phyloP scores from a whole-genome alignment of 2,329 filamentous ascomycete genomes.

The Furcasterigmium sp. region DNA sequence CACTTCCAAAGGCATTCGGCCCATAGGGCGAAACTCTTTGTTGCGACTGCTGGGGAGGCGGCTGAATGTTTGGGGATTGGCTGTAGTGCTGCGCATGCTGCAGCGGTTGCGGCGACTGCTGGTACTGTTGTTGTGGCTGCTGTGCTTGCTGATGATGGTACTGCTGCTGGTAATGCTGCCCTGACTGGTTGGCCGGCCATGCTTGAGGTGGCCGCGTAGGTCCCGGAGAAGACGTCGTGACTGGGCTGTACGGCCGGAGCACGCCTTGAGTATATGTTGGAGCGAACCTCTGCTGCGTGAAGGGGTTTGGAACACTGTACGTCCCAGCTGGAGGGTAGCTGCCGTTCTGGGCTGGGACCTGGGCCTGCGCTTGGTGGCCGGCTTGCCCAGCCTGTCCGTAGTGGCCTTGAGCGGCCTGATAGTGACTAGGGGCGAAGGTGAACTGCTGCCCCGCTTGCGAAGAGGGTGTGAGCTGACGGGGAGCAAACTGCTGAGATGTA shows the following conservation, averaged over 20 bases:
- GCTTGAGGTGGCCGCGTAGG: not conserved
- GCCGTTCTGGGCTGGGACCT: too few species aligned
- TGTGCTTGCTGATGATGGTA: constrained; percentile 5
- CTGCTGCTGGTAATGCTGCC: constrained; percentile 11
- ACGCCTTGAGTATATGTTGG: constrained; percentile 5
- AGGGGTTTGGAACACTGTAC: constrained; percentile 3
- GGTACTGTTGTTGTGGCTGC: not conserved
- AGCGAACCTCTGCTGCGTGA: constrained; percentile 18
- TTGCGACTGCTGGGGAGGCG: too few species aligned
- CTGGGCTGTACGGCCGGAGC: too few species aligned
- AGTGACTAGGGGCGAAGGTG: constrained; percentile 13
- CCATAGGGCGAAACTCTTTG: too few species aligned
- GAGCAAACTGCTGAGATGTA: constrained; percentile 28
- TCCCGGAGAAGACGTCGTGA: too few species aligned
- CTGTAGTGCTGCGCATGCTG: constrained; percentile 5
- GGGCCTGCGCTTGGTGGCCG: not conserved
- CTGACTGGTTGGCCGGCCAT: not conserved
- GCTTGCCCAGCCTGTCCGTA: constrained; percentile 5
- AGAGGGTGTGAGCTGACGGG: constrained; percentile 18
- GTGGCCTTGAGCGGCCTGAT: constrained; percentile 19
- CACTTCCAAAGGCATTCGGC: too few species aligned
- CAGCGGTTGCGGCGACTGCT: not conserved
- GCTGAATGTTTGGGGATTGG: too few species aligned
- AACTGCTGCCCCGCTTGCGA: constrained; percentile 19
- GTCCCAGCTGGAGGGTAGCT: not conserved